Conservation (phyloP, 805 yeast genomes). For the Suhomyces sp. region DNA sequence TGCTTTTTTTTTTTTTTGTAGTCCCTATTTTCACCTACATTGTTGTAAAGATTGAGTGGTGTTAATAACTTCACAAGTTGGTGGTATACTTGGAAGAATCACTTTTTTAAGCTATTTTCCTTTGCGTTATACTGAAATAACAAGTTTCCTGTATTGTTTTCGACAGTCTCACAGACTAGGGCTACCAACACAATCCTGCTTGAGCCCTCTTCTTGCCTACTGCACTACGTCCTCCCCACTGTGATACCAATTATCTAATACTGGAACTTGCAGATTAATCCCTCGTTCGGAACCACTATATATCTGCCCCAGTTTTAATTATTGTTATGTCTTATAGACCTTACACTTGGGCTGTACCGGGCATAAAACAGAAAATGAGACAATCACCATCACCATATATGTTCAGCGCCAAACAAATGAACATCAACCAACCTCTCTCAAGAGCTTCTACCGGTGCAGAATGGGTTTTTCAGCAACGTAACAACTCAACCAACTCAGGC, state of each 20-base stretch:
- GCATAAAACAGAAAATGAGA: conserved; percentile 15
- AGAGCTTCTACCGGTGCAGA: conserved; percentile 39
- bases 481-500: conserved; percentile 3
- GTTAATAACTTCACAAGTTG: background rate
- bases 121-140: background rate
- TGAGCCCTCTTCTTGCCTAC: background rate
- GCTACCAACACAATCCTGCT: background rate
- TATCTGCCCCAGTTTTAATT: background rate
- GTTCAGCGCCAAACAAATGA: conserved; percentile 37
- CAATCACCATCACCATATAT: conserved; percentile 25
- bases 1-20: background rate
- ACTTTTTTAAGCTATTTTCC: background rate
- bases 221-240: background rate
- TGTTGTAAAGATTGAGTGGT: background rate
- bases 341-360: conserved; percentile 11
- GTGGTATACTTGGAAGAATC: background rate
- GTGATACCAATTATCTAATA: background rate
- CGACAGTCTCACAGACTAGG: background rate
- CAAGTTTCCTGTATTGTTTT: background rate
- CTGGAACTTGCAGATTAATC: background rate
- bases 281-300: background rate
- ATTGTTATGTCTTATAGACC: conserved; percentile 17
- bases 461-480: conserved; percentile 17
- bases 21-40: background rate
- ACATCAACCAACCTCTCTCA: conserved; percentile 41